A percentile compares a stretch with the other conserved stretches of the same genome.
These are phyloP conservation scores for Cucurbita moschata DNA, from an alignment of 306 rosid genomes.

Conservation along the genomic window DNA sequence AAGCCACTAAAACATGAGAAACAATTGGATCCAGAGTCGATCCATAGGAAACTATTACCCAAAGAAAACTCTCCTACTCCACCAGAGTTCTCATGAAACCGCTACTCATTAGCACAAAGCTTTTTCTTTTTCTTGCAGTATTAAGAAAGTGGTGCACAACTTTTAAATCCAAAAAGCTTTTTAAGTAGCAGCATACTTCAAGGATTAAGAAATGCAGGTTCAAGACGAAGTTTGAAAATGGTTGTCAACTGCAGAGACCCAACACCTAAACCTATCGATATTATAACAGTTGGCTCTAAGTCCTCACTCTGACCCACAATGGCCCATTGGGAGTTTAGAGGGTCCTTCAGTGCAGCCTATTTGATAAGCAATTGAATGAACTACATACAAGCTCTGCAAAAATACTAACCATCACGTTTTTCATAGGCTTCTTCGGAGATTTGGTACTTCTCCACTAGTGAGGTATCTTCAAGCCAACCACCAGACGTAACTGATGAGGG, in stretches of 20 bases:
- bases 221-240: background rate
- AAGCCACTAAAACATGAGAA: background rate
- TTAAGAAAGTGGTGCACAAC: background rate
- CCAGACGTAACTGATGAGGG: constrained; percentile 84
- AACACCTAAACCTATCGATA: background rate
- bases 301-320: background rate
- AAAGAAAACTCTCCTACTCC: background rate
- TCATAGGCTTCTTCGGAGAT: constrained; percentile 77
- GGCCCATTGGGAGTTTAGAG: background rate
- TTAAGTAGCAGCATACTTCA: background rate
- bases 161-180: background rate
- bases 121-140: background rate
- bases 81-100: background rate
- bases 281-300: background rate
- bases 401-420: constrained; percentile 50
- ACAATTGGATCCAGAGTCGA: background rate
- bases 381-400: background rate
- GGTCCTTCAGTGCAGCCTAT: background rate
- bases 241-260: background rate
- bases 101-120: background rate
- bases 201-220: background rate
- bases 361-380: background rate
- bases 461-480: constrained; percentile 95
- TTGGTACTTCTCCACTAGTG: constrained; percentile 67
- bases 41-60: background rate